These are phyloP conservation scores for Beauveria pseudobassiana DNA, from an alignment of 2,329 filamentous ascomycete species.

Conservation along the genomic window DNA sequence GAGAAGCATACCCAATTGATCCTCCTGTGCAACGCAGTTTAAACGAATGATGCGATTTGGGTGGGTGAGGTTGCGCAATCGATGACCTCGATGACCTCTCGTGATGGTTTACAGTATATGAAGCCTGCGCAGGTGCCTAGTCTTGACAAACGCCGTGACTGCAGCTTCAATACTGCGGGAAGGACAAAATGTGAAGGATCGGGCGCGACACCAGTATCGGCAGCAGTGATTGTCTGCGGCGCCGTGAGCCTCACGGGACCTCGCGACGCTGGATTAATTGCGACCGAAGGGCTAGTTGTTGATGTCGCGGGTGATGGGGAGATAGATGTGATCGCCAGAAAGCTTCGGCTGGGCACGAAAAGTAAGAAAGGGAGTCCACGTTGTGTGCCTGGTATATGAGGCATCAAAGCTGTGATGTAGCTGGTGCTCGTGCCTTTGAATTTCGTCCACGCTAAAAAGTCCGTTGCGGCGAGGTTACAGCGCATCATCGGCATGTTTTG, in stretches of 20 bases:
- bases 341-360: neutral
- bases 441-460: too few species aligned
- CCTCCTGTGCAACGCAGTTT: neutral
- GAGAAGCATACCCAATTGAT: slow-evolving; percentile 12
- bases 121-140: neutral
- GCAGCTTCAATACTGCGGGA: neutral
- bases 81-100: neutral
- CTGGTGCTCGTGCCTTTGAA: neutral
- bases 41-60: neutral
- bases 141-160: neutral
- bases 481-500: neutral
- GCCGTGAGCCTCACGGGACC: neutral
- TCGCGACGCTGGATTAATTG: slow-evolving; percentile 8
- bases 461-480: too few species aligned
- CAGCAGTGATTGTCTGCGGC: neutral
- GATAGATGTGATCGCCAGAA: slow-evolving; percentile 1
- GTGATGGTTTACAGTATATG: slow-evolving; percentile 4
- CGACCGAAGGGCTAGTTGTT: slow-evolving; percentile 6
- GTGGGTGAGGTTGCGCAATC: neutral
- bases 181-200: neutral
- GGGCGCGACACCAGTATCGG: neutral
- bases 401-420: neutral
- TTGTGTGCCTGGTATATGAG: neutral
- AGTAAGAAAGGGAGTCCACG: slow-evolving; percentile 4
- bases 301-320: slow-evolving; percentile 10